Percentiles rank a stretch among this genome's conserved stretches.
Conservation (phyloP, 192 early-diverging fungal species). For the Umbelopsis vinacea region DNA sequence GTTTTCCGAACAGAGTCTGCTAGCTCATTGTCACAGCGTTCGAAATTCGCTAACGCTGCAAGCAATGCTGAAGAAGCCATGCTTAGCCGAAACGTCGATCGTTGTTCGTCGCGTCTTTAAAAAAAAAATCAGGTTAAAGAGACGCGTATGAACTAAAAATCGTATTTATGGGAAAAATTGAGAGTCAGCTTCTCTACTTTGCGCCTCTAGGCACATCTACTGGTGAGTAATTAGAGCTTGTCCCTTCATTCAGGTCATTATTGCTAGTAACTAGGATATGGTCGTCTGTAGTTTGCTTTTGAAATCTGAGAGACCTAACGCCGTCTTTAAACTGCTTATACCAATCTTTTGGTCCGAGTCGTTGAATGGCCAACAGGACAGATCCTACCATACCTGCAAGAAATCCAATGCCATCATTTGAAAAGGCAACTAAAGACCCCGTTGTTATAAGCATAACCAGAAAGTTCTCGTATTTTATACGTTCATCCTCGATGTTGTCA, state of each 20-base stretch:
- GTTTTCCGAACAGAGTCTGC: neutral
- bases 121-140: neutral
- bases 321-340: neutral
- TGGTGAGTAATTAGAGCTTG: neutral
- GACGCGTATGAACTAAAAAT: neutral
- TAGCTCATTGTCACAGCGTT: constrained; percentile 2
- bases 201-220: neutral
- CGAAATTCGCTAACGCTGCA: neutral
- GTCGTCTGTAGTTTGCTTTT: neutral
- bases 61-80: constrained; percentile 21
- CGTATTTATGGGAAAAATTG: neutral
- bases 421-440: constrained; percentile 71
- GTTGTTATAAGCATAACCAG: constrained; percentile 75
- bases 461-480: constrained; percentile 59
- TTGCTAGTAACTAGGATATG: neutral
- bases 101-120: neutral
- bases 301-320: neutral
- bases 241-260: neutral
- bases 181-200: neutral
- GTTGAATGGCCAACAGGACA: constrained; percentile 27
- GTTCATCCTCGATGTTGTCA: constrained; percentile 50
- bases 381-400: constrained; percentile 63
- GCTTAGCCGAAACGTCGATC: neutral
- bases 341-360: constrained; percentile 32
- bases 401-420: constrained; percentile 85